Percentiles rank a stretch among this genome's conserved stretches.
Conservation (phyloP, 169 alveolate genomes). For the Pseudocohnilembus persalinus region DNA sequence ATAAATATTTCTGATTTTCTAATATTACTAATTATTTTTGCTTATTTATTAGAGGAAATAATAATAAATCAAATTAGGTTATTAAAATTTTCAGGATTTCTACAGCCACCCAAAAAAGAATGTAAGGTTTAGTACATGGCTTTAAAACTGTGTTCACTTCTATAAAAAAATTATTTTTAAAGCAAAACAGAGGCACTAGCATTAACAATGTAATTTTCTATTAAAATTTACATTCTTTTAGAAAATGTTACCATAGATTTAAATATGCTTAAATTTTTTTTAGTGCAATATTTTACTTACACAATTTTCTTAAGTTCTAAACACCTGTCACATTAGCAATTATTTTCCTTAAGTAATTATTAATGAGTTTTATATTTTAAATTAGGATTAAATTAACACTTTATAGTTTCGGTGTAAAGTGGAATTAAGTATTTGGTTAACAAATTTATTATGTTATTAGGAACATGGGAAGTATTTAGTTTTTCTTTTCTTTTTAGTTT, state of each 20-base stretch:
- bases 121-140: background rate
- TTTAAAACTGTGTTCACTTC: background rate
- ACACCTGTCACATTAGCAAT: background rate
- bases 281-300: background rate
- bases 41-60: too few species aligned
- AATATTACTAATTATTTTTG: too few species aligned
- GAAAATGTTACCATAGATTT: too few species aligned
- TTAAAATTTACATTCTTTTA: background rate
- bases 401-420: background rate
- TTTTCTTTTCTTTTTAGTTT: too few species aligned
- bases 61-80: background rate
- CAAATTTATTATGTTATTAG: background rate
- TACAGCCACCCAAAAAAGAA: background rate
- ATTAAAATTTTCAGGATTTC: background rate
- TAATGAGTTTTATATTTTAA: background rate
- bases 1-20: too few species aligned
- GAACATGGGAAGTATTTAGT: background rate
- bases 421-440: background rate
- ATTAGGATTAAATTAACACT: background rate
- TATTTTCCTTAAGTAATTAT: background rate
- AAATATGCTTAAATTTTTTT: background rate
- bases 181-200: too few species aligned
- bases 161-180: too few species aligned
- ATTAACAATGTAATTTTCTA: background rate
- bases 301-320: background rate